Percentiles rank a stretch among this genome's conserved stretches.
These are phyloP conservation scores for Coccomyxa sp. DNA, from an alignment of 139 green algal genomes.

Conservation along the genomic window DNA sequence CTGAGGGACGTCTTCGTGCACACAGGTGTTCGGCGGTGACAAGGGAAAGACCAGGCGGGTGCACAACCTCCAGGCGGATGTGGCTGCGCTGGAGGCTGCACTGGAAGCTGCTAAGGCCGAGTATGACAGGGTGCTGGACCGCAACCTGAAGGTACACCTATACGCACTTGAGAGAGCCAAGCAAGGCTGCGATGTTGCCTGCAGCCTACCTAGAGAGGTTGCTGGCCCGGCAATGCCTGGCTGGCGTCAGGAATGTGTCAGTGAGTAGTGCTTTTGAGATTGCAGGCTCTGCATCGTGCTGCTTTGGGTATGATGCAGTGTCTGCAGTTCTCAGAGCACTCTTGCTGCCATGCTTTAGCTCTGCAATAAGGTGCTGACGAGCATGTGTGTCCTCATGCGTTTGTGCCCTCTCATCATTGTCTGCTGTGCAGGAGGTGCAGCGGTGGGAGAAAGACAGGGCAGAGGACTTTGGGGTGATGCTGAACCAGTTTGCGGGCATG, in stretches of 20 bases:
- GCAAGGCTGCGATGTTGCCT: background rate
- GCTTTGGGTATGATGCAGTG: too few species aligned
- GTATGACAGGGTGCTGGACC: conserved; percentile 46
- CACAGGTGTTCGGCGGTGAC: conserved; percentile 27
- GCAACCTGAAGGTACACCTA: conserved; percentile 34
- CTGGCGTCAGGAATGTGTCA: too few species aligned
- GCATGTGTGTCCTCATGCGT: too few species aligned
- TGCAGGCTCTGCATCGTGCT: too few species aligned
- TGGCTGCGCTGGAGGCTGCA: conserved; percentile 42
- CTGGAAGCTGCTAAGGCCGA: conserved; percentile 34
- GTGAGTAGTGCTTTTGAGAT: too few species aligned
- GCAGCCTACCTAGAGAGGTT: background rate
- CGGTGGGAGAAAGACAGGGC: conserved; percentile 17
- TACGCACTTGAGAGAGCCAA: background rate
- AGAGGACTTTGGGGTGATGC: conserved; percentile 20
- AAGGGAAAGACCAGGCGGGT: conserved; percentile 31
- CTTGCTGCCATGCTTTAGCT: too few species aligned
- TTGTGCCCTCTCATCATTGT: too few species aligned
- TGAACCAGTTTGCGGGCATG: conserved; percentile 18
- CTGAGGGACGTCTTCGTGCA: too few species aligned
- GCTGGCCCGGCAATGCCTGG: too few species aligned
- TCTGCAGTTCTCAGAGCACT: too few species aligned
- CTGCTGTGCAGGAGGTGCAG: conserved; percentile 33
- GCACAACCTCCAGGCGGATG: conserved; percentile 39
- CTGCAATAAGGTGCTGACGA: too few species aligned